A percentile compares a stretch with the other conserved stretches of the same genome.
Evolutionary conservation across 2,329 filamentous ascomycete genomes (phyloP).

Genomic region (Claviceps maximensis): DNA sequence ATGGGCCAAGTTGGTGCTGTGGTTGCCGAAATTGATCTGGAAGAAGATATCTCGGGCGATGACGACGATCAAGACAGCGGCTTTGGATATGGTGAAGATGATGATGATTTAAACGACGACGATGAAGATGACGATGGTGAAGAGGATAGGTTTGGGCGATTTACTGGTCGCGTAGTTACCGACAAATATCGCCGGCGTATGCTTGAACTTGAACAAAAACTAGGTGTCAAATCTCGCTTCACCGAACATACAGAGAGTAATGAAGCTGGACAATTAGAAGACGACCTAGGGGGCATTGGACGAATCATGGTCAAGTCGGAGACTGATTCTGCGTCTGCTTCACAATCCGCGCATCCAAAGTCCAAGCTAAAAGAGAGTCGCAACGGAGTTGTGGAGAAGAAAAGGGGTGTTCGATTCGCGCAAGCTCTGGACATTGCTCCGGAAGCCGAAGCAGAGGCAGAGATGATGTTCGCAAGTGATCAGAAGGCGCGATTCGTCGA

Average conservation of each 20-base stretch:
- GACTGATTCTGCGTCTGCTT: conserved; percentile 9
- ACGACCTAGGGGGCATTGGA: conserved; percentile 40
- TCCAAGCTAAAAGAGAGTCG: conserved; percentile 21
- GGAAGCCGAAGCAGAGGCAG: conserved; percentile 13
- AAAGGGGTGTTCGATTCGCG: conserved; percentile 75
- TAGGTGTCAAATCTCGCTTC: conserved; percentile 45
- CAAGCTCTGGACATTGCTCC: conserved; percentile 56
- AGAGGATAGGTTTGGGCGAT: conserved; percentile 66
- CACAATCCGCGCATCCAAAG: conserved; percentile 14
- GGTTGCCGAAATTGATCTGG: conserved; percentile 80
- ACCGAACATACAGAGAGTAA: conserved; percentile 39
- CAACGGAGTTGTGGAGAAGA: conserved; percentile 15
- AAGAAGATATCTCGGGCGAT: conserved; percentile 47
- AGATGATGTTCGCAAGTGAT: conserved; percentile 9
- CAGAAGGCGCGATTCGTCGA: conserved; percentile 25
- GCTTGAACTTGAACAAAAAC: conserved; percentile 67
- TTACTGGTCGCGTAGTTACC: conserved; percentile 50
- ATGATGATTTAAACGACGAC: conserved; percentile 32
- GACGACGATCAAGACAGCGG: conserved; percentile 42
- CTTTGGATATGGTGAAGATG: conserved; percentile 39
- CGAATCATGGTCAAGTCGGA: conserved; percentile 35
- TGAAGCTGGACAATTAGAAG: conserved; percentile 18
- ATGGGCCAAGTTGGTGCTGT: conserved; percentile 81
- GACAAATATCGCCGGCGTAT: conserved; percentile 71
- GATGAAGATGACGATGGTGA: conserved; percentile 46